phyloP scores from a whole-genome alignment of 23 red algal genomes.

The Gracilaria caudata region DNA sequence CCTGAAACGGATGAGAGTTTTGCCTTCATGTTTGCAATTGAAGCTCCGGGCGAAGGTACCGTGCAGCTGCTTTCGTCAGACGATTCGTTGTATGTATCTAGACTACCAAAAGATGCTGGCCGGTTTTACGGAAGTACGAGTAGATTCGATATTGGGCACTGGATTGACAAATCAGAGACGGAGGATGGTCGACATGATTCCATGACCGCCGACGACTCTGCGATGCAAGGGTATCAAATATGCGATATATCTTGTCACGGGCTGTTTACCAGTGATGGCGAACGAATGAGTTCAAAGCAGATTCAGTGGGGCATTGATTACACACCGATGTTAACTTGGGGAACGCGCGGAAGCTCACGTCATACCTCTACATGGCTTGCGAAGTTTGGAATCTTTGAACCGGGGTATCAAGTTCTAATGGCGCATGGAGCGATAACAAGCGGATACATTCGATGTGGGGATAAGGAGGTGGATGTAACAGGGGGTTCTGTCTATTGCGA shows the following conservation, averaged over 20 bases:
- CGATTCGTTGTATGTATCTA: conserved; percentile 30
- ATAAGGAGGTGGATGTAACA: conserved; percentile 21
- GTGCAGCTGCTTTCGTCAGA: conserved; percentile 40
- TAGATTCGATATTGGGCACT: conserved; percentile 42
- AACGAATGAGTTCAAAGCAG: not conserved
- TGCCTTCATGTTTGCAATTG: conserved; percentile 69
- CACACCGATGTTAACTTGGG: conserved; percentile 41
- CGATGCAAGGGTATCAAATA: conserved; percentile 52
- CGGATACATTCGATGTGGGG: conserved; percentile 24
- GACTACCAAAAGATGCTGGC: not conserved
- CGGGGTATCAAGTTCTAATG: conserved; percentile 93
- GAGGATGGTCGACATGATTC: not conserved
- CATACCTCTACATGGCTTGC: conserved; percentile 82
- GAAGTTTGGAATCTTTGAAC: conserved; percentile 83
- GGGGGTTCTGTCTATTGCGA: conserved; percentile 75
- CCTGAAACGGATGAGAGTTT: conserved; percentile 6
- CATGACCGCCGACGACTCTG: not conserved
- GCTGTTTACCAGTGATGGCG: conserved; percentile 14
- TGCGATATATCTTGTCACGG: conserved; percentile 13
- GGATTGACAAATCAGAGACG: conserved; percentile 9
- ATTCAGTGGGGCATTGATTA: conserved; percentile 64
- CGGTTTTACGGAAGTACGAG: conserved; percentile 11
- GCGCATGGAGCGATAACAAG: conserved; percentile 64
- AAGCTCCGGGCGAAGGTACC: conserved; percentile 32
- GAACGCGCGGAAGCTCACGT: conserved; percentile 22